These are phyloP conservation scores for Lasiodiplodia theobromae DNA, from an alignment of 2,329 filamentous ascomycete species.

Conservation along the genomic window DNA sequence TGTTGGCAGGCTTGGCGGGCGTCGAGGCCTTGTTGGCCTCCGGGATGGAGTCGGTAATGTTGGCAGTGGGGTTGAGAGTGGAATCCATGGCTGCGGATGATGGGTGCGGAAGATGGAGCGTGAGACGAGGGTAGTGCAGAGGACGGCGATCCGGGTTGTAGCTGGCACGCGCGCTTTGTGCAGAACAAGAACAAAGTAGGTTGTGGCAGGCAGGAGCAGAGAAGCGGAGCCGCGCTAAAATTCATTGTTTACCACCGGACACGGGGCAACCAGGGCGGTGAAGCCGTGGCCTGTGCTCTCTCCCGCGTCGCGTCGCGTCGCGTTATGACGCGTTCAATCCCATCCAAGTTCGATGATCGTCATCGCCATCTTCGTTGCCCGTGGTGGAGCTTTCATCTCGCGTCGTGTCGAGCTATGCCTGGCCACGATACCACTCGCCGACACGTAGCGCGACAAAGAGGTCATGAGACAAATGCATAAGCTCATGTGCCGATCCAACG, in stretches of 20 bases:
- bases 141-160: not conserved
- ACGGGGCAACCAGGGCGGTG: conserved; percentile 21
- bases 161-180: conserved; percentile 14
- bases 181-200: conserved; percentile 16
- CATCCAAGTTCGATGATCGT: not conserved
- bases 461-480: not conserved
- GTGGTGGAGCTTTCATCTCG: not conserved
- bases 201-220: conserved; percentile 20
- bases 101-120: no score
- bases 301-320: conserved; percentile 14
- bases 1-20: conserved; percentile 40
- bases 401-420: conserved; percentile 4
- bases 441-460: not conserved
- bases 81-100: conserved; percentile 23
- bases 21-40: conserved; percentile 39
- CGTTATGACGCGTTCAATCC: not conserved
- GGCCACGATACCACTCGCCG: not conserved
- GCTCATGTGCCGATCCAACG: not conserved
- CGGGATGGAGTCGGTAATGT: conserved; percentile 39
- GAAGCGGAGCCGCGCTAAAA: conserved; percentile 16
- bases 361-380: not conserved
- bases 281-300: not conserved
- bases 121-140: conserved; percentile 8
- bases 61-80: conserved; percentile 27
- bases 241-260: conserved; percentile 23